These are phyloP conservation scores for Diversispora epigaea DNA, from an alignment of 192 early-diverging fungal species.

Conservation along the genomic window DNA sequence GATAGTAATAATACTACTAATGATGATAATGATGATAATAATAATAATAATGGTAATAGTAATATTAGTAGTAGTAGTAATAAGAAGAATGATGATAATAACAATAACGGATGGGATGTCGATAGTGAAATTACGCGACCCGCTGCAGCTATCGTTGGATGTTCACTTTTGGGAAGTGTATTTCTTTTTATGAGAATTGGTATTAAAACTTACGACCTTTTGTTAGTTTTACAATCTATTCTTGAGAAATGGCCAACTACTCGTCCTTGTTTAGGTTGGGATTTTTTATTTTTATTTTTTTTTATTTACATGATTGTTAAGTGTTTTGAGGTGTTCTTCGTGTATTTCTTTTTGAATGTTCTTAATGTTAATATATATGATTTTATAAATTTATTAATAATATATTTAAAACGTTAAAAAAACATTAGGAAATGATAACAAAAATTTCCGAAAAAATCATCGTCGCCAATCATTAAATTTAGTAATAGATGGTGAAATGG, in stretches of 20 bases:
- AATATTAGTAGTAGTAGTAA: too few relatives aligned
- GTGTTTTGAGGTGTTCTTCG: not conserved
- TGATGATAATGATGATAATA: not conserved
- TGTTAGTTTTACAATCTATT: conserved; percentile 6
- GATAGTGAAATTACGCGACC: not conserved
- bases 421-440: not conserved
- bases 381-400: too few relatives aligned
- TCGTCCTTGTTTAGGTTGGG: conserved; percentile 14
- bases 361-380: too few relatives aligned
- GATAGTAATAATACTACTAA: too few relatives aligned
- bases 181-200: conserved; percentile 5
- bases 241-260: conserved; percentile 21
- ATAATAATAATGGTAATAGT: not conserved
- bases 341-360: not conserved
- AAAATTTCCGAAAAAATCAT: not conserved
- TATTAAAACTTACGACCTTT: conserved; percentile 3
- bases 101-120: conserved; percentile 7
- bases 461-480: not conserved
- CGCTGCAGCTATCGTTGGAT: conserved; percentile 6
- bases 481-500: conserved; percentile 24
- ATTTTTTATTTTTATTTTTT: not conserved
- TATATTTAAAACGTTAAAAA: too few relatives aligned
- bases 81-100: not conserved
- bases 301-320: too few relatives aligned
- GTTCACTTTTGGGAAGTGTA: conserved; percentile 17